phyloP scores from a whole-genome alignment of 306 rosid species.

The Prunus kanzakura region DNA sequence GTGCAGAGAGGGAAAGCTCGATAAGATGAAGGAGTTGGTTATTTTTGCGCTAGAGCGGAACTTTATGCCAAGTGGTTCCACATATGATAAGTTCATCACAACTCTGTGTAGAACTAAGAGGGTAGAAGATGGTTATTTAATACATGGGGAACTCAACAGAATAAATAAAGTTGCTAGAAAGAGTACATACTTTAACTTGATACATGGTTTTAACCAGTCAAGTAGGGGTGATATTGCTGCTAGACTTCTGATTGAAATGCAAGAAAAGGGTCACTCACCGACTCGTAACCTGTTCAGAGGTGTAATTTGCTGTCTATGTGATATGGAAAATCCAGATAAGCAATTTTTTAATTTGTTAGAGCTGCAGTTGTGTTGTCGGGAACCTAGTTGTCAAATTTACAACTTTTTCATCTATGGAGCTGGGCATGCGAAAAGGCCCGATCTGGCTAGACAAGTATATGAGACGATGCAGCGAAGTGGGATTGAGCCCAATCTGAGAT shows the following conservation, averaged over 20 bases:
- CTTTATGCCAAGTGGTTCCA: conserved; percentile 29
- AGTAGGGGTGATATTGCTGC: conserved; percentile 66
- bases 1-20: conserved; percentile 53
- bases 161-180: conserved; percentile 19
- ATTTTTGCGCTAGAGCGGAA: conserved; percentile 42
- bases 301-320: conserved; percentile 48
- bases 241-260: conserved; percentile 77
- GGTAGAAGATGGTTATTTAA: conserved; percentile 55
- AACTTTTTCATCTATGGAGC: conserved; percentile 58
- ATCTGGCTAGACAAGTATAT: conserved; percentile 56
- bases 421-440: conserved; percentile 45
- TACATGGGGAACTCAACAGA: conserved; percentile 44
- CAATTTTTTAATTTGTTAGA: conserved; percentile 46
- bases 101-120: conserved; percentile 57
- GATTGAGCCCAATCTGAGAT: conserved; percentile 32
- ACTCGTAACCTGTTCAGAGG: conserved; percentile 25
- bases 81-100: conserved; percentile 43
- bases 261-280: conserved; percentile 45
- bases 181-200: conserved; percentile 48
- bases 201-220: conserved; percentile 38
- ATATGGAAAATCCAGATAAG: conserved; percentile 48
- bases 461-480: conserved; percentile 58
- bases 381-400: conserved; percentile 23
- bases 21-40: conserved; percentile 75
- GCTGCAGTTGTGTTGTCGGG: conserved; percentile 42